Base-by-base conservation (phyloP, 768 basidiomycete species). In the Lactarius evosmus region DNA sequence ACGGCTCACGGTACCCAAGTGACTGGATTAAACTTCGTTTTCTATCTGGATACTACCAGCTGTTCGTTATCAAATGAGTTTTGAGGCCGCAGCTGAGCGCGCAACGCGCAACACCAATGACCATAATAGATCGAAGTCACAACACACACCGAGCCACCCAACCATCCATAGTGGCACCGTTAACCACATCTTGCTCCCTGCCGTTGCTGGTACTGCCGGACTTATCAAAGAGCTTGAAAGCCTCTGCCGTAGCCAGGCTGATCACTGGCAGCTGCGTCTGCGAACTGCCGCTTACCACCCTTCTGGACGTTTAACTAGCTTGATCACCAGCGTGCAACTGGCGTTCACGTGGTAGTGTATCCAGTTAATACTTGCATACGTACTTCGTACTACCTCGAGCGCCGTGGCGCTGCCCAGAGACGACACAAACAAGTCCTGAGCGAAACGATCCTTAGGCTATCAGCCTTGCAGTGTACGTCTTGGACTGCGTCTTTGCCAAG, bases 201-300 rank as follows among this genome's bases (percentile, higher is more conserved):
- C 87, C 86, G 12, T 82, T 81, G 3, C 84, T 77, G 4, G 83
- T 80, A 9, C 85, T 84, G 25, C 88, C 88, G 30, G 82, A 79
- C 66, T 81, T 76, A 69, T 91, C 89, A 69, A 93, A 89, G 54
- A 92, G 75, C 72, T 91, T 88, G 16, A 82, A 77, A 0, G 85
- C 89, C 68, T 95, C 88, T 0, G 84, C 83, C 91, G 95, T 93
- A 4, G 94, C 93, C 74, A 93, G 74, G 70, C 89, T 88, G 75
- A 96, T 86, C n/a, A n/a, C n/a, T n/a, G n/a, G n/a, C 63, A 95
- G 77, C 73, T 95, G 74, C 8, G 44, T 60, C 40, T 84, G 84
- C 72, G 82, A 79, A 54, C 78, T 79, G 51, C 79, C 76, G 30
- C 77, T n/a, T 80, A 8, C 81, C 74, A 6, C 72, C 63, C 36